Evolutionary conservation across 176 grass and related monocot genomes (phyloP), one percentile per base, ranked within the genome.

Genomic region (Elaeis guineensis): DNA sequence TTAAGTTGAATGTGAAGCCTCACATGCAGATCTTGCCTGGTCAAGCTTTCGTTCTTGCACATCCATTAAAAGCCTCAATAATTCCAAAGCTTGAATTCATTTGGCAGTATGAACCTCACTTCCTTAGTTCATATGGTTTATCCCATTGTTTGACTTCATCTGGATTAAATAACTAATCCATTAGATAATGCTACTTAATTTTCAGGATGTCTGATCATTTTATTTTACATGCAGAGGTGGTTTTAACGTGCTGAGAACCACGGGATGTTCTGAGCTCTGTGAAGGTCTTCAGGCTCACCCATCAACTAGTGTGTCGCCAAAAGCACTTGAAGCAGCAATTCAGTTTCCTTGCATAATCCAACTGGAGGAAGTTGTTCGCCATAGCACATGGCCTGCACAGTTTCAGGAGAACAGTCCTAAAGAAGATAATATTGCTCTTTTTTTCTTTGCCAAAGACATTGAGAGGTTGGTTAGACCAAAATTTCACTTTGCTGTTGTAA

Each of bases 261-360:
- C 66, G 66, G 81, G 49, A 49, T 69, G 51, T 20, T 76, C 79
- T 23, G 81, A 88, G 58, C 61, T 83, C 50, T 98, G 75, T 73
- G 93, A 92, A 78, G 93, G 93, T 63, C 78, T 98, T 67, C 93
- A 98, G 73, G 93, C 93, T 55, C 93, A 98, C 71, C 78, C 86
- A 52, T 92, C 93, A 19, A 83, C 78, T 61, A 73, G 76, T 68
- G 87, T 80, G 64, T 83, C 93, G 25, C 64, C 80, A 6, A 83
- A 62, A 74, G 84, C 88, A 57, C 50, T 78, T 64, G 81, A 92
- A 67, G 58, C 75, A 58, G 84, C 80, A 75, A 85, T 69, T 52
- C 74, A 85, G 72, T 85, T 98, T 44, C 84, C 87, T 63, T 89
- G 51, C 11, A 84, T 80, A 63, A 72, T 98, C 18, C 84, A 78